Evolutionary conservation across 352 stramenopile genomes (phyloP), one percentile per base, ranked within the genome.

Genomic region (Phytophthora colocasiae): DNA sequence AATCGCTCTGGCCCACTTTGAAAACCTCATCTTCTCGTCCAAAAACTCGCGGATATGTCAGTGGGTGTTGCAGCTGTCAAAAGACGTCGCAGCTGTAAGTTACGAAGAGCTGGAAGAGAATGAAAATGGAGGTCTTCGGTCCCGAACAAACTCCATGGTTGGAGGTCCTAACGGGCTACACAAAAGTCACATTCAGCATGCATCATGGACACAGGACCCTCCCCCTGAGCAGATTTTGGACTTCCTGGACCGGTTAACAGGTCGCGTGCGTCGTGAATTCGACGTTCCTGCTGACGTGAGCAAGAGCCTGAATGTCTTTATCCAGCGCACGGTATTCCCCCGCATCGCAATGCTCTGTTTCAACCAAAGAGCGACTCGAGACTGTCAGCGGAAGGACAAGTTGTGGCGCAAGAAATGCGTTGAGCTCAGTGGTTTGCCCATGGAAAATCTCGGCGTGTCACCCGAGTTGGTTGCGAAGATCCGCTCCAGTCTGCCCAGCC

Each of bases 381-480:
- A 96, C 40, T 92, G 82, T 34, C 84, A 92, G 56, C 80, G 85
- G 43, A 96, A 92, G 52, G 87, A 96, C 71, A 92, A 92, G 45
- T 46, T 93, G 26, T 96, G 87, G 87, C 79, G 87, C 2, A 93
- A 91, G 52, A 87, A 85, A 54, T 91, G 84, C 26, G 40, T 58
- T 7, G 82, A 91, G 44, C 61, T 96, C 12, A 73, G 76, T 58
- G 80, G 80, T 12, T 69, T 96, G 8, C 70, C 80, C 4, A 80
- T 94, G 72, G 85, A 94, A 60, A 87, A 83, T 27, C 58, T 96
- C 6, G 76, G 70, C 19, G 76, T 94, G 1, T 58, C 74, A 0
- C 40, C 40, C 2, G 80, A 91, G 36, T 53, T 92, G n/a, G 86
- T 87, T 0, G 58, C 55, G n/a, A 90, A 83, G 68, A 89, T 93